Evolutionary conservation across 495 filamentous ascomycete genomes (phyloP).

Genomic region (Hypoxylon intermedium): DNA sequence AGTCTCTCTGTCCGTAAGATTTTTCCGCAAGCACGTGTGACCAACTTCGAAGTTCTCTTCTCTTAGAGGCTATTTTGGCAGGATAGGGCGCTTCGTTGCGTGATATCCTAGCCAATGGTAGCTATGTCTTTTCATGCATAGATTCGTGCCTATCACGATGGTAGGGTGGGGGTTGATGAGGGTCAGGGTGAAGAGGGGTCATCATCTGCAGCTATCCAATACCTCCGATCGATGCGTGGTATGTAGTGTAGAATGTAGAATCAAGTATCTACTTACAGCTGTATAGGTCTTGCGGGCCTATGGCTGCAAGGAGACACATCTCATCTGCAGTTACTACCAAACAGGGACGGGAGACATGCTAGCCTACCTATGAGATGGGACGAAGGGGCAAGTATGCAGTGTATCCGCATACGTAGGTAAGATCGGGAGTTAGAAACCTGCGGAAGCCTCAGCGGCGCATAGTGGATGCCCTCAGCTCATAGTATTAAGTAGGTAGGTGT

Average conservation of each 20-base stretch:
- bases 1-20: too few species aligned
- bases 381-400: slow-evolving; percentile 18
- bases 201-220: slow-evolving; percentile 34
- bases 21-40: slow-evolving; percentile 6
- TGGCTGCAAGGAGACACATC: slow-evolving; percentile 19
- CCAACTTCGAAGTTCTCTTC: slow-evolving; percentile 5
- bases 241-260: neutral
- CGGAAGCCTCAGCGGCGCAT: too few species aligned
- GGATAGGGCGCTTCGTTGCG: slow-evolving; percentile 36
- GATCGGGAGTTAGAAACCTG: slow-evolving; percentile 24
- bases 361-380: slow-evolving; percentile 14
- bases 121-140: slow-evolving; percentile 21
- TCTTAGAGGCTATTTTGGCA: slow-evolving; percentile 24
- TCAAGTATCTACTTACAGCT: too few species aligned
- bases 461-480: slow-evolving; percentile 8
- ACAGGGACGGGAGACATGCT: slow-evolving; percentile 9
- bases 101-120: slow-evolving; percentile 34
- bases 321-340: slow-evolving; percentile 14
- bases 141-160: slow-evolving; percentile 37
- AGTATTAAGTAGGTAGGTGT: neutral
- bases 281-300: too few species aligned
- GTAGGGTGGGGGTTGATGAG: slow-evolving; percentile 22
- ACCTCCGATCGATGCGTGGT: slow-evolving; percentile 23
- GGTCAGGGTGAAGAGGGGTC: slow-evolving; percentile 8
- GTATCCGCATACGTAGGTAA: slow-evolving; percentile 23